Percentiles rank a stretch among this genome's conserved stretches.
Conservation (phyloP, 163 green algal species). For the Prototheca stagnorum region DNA sequence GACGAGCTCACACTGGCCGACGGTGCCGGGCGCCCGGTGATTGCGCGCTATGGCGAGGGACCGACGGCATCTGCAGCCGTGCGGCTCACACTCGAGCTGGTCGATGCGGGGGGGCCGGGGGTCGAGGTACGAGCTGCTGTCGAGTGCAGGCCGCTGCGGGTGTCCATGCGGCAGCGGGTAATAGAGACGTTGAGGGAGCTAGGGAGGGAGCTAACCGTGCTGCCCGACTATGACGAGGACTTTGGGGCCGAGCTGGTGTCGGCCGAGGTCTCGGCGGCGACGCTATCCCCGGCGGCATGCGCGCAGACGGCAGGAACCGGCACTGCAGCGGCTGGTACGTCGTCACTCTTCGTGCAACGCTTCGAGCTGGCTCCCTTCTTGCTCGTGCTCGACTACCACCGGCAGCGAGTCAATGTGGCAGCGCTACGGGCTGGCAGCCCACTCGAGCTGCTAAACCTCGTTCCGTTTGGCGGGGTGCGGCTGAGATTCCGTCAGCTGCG, state of each 20-base stretch:
- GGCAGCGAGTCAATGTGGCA: slow-evolving; percentile 27
- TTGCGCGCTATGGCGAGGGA: no score
- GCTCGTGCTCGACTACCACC: slow-evolving; percentile 34
- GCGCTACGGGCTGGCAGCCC: slow-evolving; percentile 33
- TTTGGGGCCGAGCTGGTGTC: slow-evolving; percentile 2
- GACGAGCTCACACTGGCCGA: no score
- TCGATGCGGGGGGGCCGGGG: slow-evolving; percentile 9
- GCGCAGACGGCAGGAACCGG: not conserved
- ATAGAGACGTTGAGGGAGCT: not conserved
- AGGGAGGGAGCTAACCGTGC: not conserved
- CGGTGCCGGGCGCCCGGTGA: no score
- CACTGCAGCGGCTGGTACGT: not conserved
- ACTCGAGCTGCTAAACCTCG: slow-evolving; percentile 43
- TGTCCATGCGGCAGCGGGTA: slow-evolving; percentile 15
- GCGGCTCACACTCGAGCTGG: slow-evolving; percentile 1
- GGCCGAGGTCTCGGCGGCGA: not conserved
- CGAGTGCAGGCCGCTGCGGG: slow-evolving; percentile 14
- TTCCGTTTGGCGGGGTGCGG: slow-evolving; percentile 39
- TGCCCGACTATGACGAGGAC: not conserved
- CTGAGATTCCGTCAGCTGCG: slow-evolving; percentile 27
- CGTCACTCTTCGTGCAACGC: slow-evolving; percentile 32
- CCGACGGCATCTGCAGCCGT: no score
- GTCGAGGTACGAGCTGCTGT: no score
- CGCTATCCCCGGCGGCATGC: no score
- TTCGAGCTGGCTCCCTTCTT: slow-evolving; percentile 24